Percentiles rank a stretch among this genome's conserved stretches.
phyloP scores from a whole-genome alignment of 2,329 filamentous ascomycete species.

The Penicillium capsulatum region DNA sequence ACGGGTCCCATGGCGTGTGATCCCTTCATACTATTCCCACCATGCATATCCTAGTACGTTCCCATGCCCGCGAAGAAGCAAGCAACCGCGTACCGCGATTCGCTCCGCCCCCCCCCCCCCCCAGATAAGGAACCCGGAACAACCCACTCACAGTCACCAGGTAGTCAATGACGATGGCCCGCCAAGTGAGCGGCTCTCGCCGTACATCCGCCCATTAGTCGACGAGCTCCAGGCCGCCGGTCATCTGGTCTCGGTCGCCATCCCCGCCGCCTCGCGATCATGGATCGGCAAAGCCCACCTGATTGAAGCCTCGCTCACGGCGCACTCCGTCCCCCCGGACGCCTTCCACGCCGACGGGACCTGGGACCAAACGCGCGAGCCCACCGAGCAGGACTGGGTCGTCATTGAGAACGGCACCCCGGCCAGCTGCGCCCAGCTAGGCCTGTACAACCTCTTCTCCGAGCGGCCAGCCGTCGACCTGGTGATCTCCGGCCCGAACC shows the following conservation, averaged over 20 bases:
- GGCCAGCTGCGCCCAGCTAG: slow-evolving; percentile 72
- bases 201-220: slow-evolving; percentile 69
- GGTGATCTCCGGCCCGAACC: slow-evolving; percentile 73
- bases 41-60: slow-evolving; percentile 48
- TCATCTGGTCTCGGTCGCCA: slow-evolving; percentile 78
- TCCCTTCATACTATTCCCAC: background rate
- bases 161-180: slow-evolving; percentile 69
- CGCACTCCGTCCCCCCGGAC: slow-evolving; percentile 67
- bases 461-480: slow-evolving; percentile 65
- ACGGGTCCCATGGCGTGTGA: slow-evolving; percentile 7
- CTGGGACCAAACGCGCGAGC: slow-evolving; percentile 38
- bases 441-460: slow-evolving; percentile 69
- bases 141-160: slow-evolving; percentile 16
- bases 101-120: background rate
- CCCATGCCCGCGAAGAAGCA: no score
- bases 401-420: slow-evolving; percentile 72
- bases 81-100: background rate
- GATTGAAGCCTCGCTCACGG: slow-evolving; percentile 77
- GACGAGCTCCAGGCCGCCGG: slow-evolving; percentile 64
- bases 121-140: background rate
- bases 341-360: slow-evolving; percentile 53
- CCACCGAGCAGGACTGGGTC: slow-evolving; percentile 58
- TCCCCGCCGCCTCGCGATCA: slow-evolving; percentile 81
- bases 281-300: slow-evolving; percentile 98
- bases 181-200: slow-evolving; percentile 66